Evolutionary conservation across 2,329 filamentous ascomycete genomes (phyloP), one percentile per base, ranked within the genome.

Genomic region (Rutstroemia sp.): DNA sequence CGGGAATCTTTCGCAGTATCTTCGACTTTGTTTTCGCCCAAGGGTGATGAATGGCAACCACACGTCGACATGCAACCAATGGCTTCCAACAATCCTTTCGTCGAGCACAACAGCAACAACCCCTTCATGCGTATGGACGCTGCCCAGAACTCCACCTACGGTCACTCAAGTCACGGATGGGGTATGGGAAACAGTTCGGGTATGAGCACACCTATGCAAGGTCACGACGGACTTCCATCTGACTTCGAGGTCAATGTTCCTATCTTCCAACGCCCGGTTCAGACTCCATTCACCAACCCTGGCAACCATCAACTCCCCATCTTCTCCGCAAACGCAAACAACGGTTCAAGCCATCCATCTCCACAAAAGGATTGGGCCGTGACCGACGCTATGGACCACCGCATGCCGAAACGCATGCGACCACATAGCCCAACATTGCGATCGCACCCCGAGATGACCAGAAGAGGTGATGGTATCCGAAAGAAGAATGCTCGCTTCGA

Each of bases 401-500:
- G 68, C 39, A 73, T 79, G 71, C 73, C 73, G 59, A 84, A 83
- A 73, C 78, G 81, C 65, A 84, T 87, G 78, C 78, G 79, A 61
- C 80, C 83, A 44, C 81, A 81, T 69, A 92, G 82, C 72, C 83
- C 88, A 30, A 64, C 64, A 27, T 81, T 87, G 72, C 82, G 84
- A 69, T 87, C 81, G 65, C 87, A 88, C 75, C 90, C 91, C 60
- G 86, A 92, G 56, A 77, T 89, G 71, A 80, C 67, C 12, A 63
- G 68, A 54, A 63, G 68, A 53, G 66, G 67, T 36, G 68, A 70
- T 53, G 68, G 94, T 60, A 95, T 97, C 72, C 84, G 94, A 68
- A 99, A 99, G 84, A 97, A 97, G 87, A 99, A 97, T 69, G 91
- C 92, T 63, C 88, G 92, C 64, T 96, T 97, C 73, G 92, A 97